Evolutionary conservation across 768 basidiomycete species (phyloP).

Genomic region (Boletales sp.): DNA sequence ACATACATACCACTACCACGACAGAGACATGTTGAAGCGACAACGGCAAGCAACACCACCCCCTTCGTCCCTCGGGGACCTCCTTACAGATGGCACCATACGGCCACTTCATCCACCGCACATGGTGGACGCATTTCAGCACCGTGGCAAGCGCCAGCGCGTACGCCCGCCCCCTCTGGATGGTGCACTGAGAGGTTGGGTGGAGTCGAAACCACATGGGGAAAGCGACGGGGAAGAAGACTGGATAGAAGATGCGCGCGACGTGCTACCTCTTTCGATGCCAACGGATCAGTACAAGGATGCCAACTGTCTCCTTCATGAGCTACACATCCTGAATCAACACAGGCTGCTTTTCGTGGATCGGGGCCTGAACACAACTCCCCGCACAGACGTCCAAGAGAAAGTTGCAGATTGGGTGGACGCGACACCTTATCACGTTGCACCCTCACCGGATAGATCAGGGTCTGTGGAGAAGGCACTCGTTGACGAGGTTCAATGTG

Average conservation of each 20-base stretch:
- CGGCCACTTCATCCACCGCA: conserved; percentile 7
- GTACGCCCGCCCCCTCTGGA: conserved; percentile 50
- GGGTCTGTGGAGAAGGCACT: conserved; percentile 13
- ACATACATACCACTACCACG: conserved; percentile 1
- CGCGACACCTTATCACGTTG: conserved; percentile 5
- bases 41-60: conserved; percentile 46
- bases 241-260: conserved; percentile 32
- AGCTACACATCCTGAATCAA: conserved; percentile 65
- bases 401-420: not conserved
- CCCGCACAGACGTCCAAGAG: conserved; percentile 1
- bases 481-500: conserved; percentile 41
- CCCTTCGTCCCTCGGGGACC: conserved; percentile 29
- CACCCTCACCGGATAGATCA: no score
- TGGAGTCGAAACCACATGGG: conserved; percentile 7
- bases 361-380: not conserved
- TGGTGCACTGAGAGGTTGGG: conserved; percentile 50
- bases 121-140: conserved; percentile 9
- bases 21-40: conserved; percentile 49
- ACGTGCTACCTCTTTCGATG: conserved; percentile 17
- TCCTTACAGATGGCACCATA: conserved; percentile 10
- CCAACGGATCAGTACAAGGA: conserved; percentile 47
- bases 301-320: conserved; percentile 63
- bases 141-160: conserved; percentile 53
- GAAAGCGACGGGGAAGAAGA: conserved; percentile 32
- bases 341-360: conserved; percentile 50